Evolutionary conservation across 192 early-diverging fungal species (phyloP), one percentile per base, ranked within the genome.

Genomic region (Coemansia sp.): DNA sequence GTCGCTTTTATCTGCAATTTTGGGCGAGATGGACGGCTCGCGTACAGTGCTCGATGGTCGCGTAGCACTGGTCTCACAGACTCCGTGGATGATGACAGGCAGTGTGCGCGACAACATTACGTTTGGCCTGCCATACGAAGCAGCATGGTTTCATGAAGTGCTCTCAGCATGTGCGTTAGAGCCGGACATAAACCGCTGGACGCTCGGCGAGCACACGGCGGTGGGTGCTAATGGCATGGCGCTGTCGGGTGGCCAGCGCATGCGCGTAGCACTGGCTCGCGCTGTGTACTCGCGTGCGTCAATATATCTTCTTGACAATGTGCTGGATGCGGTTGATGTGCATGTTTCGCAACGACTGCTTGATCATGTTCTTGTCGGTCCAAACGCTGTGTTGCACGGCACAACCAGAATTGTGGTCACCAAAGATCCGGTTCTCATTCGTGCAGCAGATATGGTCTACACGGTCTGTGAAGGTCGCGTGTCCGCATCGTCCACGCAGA

Each of bases 221-320:
- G 81, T 91, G 48, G 86, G 89, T 4, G 68, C 83, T 58, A 76
- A 72, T 60, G 86, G 88, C 0, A 67, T 86, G 37, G 76, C 75
- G 11, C 58, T 89, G 15, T 84, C 82, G 4, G 88, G 88, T 38
- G 88, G 88, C 52, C 87, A 89, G 67, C 84, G 86, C 29, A 79
- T 86, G 48, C 84, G 90, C 37, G 73, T 92, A 3, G 79, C 84
- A 0, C 53, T 89, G 12, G 90, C 90, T 0, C 86, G 96, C 8
- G 82, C 88, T 2, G 82, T 92, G 0, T 94, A 96, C 72, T 69
- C 71, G 6, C 72, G 75, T 77, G 75, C 87, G 8, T 88, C 90
- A 17, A 86, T 94, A 38, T 81, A 88, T 4, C 70, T 94, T 11
- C 66, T 95, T 0, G 91, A 92, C 62, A 86, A 91, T 49, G 75